Evolutionary conservation across 768 basidiomycete genomes (phyloP).

Genomic region (Pilatotrama ljubarskyi): DNA sequence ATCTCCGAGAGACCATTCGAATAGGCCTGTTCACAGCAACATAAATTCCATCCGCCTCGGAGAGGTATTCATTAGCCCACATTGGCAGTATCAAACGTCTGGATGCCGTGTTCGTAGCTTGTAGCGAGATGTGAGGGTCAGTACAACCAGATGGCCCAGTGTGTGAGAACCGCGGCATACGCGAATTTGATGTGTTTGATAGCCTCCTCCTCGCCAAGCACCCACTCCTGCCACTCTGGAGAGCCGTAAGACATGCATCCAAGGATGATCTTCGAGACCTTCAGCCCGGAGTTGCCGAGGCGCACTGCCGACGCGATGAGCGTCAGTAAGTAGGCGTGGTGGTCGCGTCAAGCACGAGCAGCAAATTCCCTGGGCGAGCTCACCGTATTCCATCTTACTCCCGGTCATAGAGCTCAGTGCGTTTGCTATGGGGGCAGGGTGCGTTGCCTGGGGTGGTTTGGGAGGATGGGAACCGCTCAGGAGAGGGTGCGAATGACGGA

Average conservation of each 20-base stretch:
- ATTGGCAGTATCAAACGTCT: constrained; percentile 41
- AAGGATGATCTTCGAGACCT: constrained; percentile 34
- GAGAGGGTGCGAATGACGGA: too few relatives aligned
- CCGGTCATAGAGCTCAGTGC: too few relatives aligned
- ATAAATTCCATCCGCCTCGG: constrained; percentile 29
- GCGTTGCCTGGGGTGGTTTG: too few relatives aligned
- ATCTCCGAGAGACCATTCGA: constrained; percentile 42
- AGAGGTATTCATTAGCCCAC: too few relatives aligned
- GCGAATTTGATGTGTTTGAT: constrained; percentile 44
- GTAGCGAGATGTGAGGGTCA: not conserved
- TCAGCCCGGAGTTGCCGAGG: constrained; percentile 32
- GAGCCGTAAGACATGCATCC: constrained; percentile 39
- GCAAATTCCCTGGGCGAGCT: not conserved
- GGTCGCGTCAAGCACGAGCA: not conserved
- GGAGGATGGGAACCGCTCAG: too few relatives aligned
- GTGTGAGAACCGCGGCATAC: constrained; percentile 25
- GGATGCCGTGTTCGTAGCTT: constrained; percentile 44
- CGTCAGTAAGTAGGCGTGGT: not conserved
- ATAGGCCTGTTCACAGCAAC: constrained; percentile 39
- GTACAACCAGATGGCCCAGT: not conserved
- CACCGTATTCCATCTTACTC: not conserved
- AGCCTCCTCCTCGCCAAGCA: constrained; percentile 38
- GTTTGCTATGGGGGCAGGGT: too few relatives aligned
- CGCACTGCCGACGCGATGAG: constrained; percentile 20
- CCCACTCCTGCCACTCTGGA: constrained; percentile 38